Conservation (phyloP, 179 eudicot genomes). For the Drosera spatulata region DNA sequence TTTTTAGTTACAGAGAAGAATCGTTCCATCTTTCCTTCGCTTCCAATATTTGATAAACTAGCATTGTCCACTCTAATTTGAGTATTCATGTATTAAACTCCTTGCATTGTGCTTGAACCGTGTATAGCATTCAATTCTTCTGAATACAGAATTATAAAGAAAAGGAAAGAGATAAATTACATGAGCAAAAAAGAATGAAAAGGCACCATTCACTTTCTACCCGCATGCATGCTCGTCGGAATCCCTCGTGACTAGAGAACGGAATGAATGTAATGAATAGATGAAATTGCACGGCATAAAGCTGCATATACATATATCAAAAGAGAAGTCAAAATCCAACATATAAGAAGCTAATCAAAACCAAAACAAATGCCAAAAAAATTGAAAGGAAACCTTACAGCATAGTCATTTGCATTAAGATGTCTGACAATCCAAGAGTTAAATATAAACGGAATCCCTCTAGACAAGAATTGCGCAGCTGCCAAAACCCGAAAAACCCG, state of each 20-base stretch:
- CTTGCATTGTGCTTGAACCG: too few relatives aligned
- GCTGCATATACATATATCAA: slow-evolving; percentile 29
- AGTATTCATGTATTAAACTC: not conserved
- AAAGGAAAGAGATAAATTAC: slow-evolving; percentile 3
- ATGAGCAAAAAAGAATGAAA: slow-evolving; percentile 11
- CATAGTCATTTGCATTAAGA: slow-evolving; percentile 77
- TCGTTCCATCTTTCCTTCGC: too few relatives aligned
- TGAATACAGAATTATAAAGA: not conserved
- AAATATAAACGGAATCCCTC: slow-evolving; percentile 90
- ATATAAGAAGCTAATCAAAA: too few relatives aligned
- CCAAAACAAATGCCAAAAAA: not conserved
- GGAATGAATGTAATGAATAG: slow-evolving; percentile 77
- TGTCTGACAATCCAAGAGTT: slow-evolving; percentile 93
- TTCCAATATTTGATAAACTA: too few relatives aligned
- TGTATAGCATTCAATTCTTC: too few relatives aligned
- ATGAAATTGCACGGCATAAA: slow-evolving; percentile 95
- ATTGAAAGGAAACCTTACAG: slow-evolving; percentile 35
- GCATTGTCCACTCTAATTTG: too few relatives aligned
- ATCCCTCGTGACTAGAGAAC: slow-evolving; percentile 97
- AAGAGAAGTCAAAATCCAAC: not conserved
- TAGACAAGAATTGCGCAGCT: slow-evolving; percentile 89
- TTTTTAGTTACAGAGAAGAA: too few relatives aligned
- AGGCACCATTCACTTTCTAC: slow-evolving; percentile 64
- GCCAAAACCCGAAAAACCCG: slow-evolving; percentile 3
- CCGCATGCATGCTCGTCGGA: slow-evolving; percentile 94